Conservation (phyloP, 495 filamentous ascomycete genomes). For the Annulohypoxylon bovei region DNA sequence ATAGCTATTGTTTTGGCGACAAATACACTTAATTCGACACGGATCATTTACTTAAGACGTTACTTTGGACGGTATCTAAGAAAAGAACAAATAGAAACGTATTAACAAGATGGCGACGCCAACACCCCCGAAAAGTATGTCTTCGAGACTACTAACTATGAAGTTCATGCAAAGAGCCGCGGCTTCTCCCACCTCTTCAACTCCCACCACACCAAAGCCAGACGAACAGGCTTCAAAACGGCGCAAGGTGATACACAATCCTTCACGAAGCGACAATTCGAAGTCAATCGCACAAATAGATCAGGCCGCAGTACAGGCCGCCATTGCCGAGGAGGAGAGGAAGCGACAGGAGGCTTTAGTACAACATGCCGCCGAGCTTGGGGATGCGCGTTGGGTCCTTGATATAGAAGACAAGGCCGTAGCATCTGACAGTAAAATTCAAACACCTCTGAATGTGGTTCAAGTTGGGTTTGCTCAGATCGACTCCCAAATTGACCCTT, state of each 20-base stretch:
- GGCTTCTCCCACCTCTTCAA: slow-evolving; percentile 59
- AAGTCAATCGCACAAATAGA: slow-evolving; percentile 50
- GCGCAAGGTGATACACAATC: slow-evolving; percentile 54
- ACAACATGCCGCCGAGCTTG: slow-evolving; percentile 74
- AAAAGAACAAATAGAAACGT: slow-evolving; percentile 1
- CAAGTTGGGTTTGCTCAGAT: slow-evolving; percentile 62
- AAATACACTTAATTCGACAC: not conserved
- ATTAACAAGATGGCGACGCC: slow-evolving; percentile 50
- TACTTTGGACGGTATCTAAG: not conserved
- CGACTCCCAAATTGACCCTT: slow-evolving; percentile 58
- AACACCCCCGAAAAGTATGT: slow-evolving; percentile 75
- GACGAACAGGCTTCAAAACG: slow-evolving; percentile 63
- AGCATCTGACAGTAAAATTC: slow-evolving; percentile 27
- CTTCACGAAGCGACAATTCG: slow-evolving; percentile 32
- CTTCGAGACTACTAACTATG: slow-evolving; percentile 90
- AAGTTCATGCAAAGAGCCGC: slow-evolving; percentile 99
- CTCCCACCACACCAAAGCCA: slow-evolving; percentile 52
- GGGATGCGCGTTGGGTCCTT: slow-evolving; percentile 91
- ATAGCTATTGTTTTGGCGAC: not conserved
- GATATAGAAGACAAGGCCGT: slow-evolving; percentile 46
- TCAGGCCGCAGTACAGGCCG: slow-evolving; percentile 68
- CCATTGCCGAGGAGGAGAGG: slow-evolving; percentile 77
- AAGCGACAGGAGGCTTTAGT: slow-evolving; percentile 77
- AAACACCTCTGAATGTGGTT: slow-evolving; percentile 54
- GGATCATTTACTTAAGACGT: not conserved